phyloP scores from a whole-genome alignment of 208 protist genomes.

The Crithidia fasciculata region DNA sequence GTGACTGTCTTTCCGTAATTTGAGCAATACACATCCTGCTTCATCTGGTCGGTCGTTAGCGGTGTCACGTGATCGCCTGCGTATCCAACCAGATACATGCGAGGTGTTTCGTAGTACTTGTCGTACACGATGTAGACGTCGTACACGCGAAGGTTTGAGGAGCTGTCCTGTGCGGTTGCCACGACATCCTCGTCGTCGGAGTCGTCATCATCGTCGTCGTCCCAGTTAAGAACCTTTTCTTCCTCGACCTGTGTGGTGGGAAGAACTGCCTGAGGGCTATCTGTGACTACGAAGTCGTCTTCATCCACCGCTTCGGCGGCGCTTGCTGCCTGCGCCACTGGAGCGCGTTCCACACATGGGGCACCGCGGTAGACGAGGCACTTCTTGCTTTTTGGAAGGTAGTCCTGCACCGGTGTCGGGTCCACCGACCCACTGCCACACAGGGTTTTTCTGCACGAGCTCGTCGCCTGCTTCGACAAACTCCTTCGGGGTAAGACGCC shows the following conservation, averaged over 20 bases:
- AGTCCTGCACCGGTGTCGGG: conserved; percentile 71
- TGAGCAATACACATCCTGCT: conserved; percentile 97
- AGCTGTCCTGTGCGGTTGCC: conserved; percentile 5
- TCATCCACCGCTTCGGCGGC: conserved; percentile 30
- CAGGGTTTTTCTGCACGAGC: conserved; percentile 94
- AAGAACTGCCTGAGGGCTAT: conserved; percentile 11
- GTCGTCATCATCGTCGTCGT: conserved; percentile 53
- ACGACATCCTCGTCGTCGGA: conserved; percentile 32
- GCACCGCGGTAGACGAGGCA: conserved; percentile 92
- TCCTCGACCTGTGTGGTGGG: conserved; percentile 21
- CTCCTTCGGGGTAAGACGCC: conserved; percentile 75
- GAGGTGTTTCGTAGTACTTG: conserved; percentile 97
- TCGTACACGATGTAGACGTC: conserved; percentile 98
- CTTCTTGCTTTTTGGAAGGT: conserved; percentile 96
- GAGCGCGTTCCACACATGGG: conserved; percentile 53
- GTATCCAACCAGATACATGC: conserved; percentile 97
- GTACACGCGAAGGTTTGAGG: conserved; percentile 81
- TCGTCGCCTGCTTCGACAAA: conserved; percentile 97
- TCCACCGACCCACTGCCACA: conserved; percentile 95
- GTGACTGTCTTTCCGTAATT: conserved; percentile 98
- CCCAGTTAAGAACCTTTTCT: conserved; percentile 64
- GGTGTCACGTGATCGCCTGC: conserved; percentile 65
- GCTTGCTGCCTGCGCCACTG: conserved; percentile 13
- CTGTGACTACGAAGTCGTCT: conserved; percentile 62
- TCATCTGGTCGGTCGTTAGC: conserved; percentile 91